Evolutionary conservation across 2,329 filamentous ascomycete genomes (phyloP).

Genomic region (Colletotrichum navitas): DNA sequence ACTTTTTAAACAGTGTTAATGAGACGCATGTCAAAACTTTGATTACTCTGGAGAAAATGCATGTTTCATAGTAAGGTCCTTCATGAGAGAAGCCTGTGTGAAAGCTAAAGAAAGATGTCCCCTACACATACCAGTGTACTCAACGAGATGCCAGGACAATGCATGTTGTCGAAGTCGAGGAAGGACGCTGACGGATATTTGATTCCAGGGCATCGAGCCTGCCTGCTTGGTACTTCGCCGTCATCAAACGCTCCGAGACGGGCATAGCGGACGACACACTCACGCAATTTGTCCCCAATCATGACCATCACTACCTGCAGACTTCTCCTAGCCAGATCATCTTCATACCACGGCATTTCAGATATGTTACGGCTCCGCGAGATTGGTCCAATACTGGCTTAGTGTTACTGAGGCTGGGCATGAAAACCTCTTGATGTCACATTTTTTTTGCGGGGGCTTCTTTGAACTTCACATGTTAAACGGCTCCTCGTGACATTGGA

Average conservation of each 20-base stretch:
- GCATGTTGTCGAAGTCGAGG: neutral
- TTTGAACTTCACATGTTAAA: constrained; percentile 13
- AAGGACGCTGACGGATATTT: neutral
- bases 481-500: neutral
- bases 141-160: too few relatives aligned
- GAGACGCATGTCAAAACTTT: neutral
- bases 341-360: neutral
- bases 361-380: constrained; percentile 4
- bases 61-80: neutral
- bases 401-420: neutral
- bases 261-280: neutral
- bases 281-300: neutral
- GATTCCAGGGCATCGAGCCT: too few relatives aligned
- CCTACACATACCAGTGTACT: neutral
- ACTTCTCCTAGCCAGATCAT: neutral
- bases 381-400: constrained; percentile 1
- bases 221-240: neutral
- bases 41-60: too few relatives aligned
- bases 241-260: neutral
- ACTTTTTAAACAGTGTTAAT: neutral
- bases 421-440: neutral
- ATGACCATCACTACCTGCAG: neutral
- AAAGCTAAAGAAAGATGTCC: too few relatives aligned
- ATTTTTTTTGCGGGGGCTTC: neutral
- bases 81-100: neutral